phyloP scores from a whole-genome alignment of 345 rosid genomes.

The Gossypium rotundifolium region DNA sequence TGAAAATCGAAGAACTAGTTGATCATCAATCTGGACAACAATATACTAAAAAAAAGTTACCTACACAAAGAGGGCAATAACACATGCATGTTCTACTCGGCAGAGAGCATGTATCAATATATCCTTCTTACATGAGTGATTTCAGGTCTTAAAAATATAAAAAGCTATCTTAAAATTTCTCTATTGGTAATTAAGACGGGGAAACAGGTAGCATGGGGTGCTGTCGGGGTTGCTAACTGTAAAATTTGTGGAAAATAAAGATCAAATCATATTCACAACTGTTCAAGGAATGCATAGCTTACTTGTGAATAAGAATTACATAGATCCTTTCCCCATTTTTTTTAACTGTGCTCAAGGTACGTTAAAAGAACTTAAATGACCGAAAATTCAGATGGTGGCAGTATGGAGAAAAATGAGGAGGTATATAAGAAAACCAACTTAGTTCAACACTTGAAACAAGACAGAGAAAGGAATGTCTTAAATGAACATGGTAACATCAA shows the following conservation, averaged over 20 bases:
- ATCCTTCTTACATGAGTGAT: background rate
- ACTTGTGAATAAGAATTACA: background rate
- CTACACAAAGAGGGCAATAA: background rate
- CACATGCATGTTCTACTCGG: background rate
- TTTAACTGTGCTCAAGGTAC: too few relatives aligned
- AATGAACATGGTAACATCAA: background rate
- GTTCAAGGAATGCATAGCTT: background rate
- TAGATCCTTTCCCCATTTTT: background rate
- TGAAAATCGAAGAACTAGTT: constrained; percentile 2
- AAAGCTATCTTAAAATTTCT: background rate
- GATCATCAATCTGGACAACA: background rate
- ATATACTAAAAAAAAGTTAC: background rate
- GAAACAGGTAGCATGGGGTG: background rate
- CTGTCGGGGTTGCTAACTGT: background rate
- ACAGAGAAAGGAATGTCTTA: background rate
- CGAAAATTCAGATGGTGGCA: background rate
- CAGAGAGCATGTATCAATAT: background rate
- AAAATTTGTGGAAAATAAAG: background rate
- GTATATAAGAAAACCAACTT: background rate
- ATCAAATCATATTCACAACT: background rate
- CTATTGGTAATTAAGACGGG: background rate
- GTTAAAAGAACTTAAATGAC: background rate
- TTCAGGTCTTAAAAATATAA: background rate
- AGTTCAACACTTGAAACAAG: background rate
- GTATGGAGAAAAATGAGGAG: background rate